These are phyloP conservation scores for Podaxis sp. DNA, from an alignment of 768 basidiomycete genomes.

Conservation along the genomic window DNA sequence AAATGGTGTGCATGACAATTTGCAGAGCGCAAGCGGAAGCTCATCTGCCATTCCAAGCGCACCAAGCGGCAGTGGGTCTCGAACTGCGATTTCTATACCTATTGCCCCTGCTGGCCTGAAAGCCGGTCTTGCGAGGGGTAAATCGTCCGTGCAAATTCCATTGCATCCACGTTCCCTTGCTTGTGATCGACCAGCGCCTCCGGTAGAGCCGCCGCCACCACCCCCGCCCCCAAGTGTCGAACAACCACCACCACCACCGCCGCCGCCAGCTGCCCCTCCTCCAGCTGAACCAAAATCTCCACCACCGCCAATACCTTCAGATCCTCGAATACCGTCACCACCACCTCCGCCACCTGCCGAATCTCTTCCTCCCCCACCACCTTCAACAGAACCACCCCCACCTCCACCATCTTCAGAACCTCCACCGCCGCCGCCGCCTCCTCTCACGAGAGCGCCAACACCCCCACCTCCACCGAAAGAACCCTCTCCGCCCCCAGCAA, in stretches of 20 bases:
- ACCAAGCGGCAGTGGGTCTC: constrained; percentile 19
- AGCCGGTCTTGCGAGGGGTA: constrained; percentile 22
- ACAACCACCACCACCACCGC: constrained; percentile 31
- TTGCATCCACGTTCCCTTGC: constrained; percentile 21
- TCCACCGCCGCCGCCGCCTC: constrained; percentile 24
- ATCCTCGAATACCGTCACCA: constrained; percentile 18
- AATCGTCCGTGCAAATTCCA: constrained; percentile 26
- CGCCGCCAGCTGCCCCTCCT: constrained; percentile 25
- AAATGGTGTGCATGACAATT: constrained; percentile 25
- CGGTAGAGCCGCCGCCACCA: constrained; percentile 24
- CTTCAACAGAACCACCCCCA: constrained; percentile 25
- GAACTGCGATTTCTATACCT: constrained; percentile 27
- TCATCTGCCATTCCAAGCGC: constrained; percentile 19
- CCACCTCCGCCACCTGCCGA: constrained; percentile 19
- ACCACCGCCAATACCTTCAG: constrained; percentile 24
- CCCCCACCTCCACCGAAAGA: constrained; percentile 22
- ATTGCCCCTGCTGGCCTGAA: constrained; percentile 15
- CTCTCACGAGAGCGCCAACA: constrained; percentile 19
- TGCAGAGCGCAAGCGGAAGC: constrained; percentile 18
- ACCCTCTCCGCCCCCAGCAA: constrained; percentile 31
- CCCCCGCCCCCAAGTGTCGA: constrained; percentile 25
- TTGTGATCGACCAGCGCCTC: constrained; percentile 20
- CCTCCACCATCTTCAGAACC: constrained; percentile 27
- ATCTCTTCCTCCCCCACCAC: constrained; percentile 25
- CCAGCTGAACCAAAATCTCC: constrained; percentile 29